phyloP scores from a whole-genome alignment of 371 early-diverging fungal species.

The Homolaphlyctis polyrhiza region DNA sequence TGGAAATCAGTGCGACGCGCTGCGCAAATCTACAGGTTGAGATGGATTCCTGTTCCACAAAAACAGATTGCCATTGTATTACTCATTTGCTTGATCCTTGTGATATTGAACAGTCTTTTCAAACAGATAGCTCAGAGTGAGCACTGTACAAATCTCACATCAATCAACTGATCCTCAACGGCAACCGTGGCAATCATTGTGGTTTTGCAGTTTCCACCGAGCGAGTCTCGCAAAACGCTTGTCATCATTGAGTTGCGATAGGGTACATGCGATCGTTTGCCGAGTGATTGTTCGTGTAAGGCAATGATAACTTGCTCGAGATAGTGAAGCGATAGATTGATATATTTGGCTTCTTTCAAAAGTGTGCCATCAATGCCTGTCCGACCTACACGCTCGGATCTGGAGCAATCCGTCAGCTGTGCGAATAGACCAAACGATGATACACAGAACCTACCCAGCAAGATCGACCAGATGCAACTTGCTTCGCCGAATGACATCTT shows the following conservation, averaged over 20 bases:
- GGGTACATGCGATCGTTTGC: slow-evolving; percentile 54
- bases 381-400: slow-evolving; percentile 55
- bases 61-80: not conserved
- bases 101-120: too few relatives aligned
- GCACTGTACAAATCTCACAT: slow-evolving; percentile 26
- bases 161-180: slow-evolving; percentile 45
- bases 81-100: too few relatives aligned
- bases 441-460: slow-evolving; percentile 45
- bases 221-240: slow-evolving; percentile 57
- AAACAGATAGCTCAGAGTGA: too few relatives aligned
- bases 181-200: slow-evolving; percentile 62
- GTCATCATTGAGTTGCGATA: slow-evolving; percentile 76
- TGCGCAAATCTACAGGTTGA: slow-evolving; percentile 60
- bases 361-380: slow-evolving; percentile 49
- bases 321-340: slow-evolving; percentile 64
- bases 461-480: slow-evolving; percentile 68
- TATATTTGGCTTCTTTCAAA: slow-evolving; percentile 61
- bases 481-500: slow-evolving; percentile 35
- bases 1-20: slow-evolving; percentile 51
- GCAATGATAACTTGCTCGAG: slow-evolving; percentile 68
- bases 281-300: slow-evolving; percentile 47
- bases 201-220: slow-evolving; percentile 69
- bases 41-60: slow-evolving; percentile 41
- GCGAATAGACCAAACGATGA: too few relatives aligned
- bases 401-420: slow-evolving; percentile 5